Evolutionary conservation across 2,329 filamentous ascomycete genomes (phyloP), one percentile per base, ranked within the genome.

Genomic region (Fusarium temperatum): DNA sequence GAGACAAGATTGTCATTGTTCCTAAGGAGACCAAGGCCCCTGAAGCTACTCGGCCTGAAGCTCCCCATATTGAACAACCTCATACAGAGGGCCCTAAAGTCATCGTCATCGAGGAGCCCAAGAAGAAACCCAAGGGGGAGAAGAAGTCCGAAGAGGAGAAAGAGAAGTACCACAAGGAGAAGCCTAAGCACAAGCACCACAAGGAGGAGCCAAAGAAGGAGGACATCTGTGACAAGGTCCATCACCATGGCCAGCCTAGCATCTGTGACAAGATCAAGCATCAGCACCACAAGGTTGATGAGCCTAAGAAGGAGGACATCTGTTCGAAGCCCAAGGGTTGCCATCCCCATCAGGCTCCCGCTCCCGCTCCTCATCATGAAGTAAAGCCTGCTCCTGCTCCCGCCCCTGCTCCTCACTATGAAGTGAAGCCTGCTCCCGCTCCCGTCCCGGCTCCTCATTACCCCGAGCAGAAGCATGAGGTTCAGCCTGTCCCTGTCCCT

Each of bases 1-100:
- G 64, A 36, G 69, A 57, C 18, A 39, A 62, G 28, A 75, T 68
- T 35, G 35, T 71, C 38, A 30, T 74, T 20, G 70, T 69, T 15
- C 56, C 66, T 13, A 44, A 71, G 44, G 32, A 61, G 53, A 74
- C 70, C 44, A 51, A 63, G 42, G 70, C 70, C 28, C 64, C 68
- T 38, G 26, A 60, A 35, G 30, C 69, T 13, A 38, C 55, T 17
- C 38, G 42, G 38, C 17, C 28, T 38, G 51, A 41, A 24, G 36
- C 69, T 13, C 41, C 64, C 9, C 38, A 50, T 38, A 20, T 26
- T 32, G 36, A 55, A 28, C 35, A 28, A 39, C 35, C 36, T 41
- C n/a, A 57, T 20, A 50, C 30, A n/a, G 39, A 62, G 22, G 28
- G 38, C 41, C 64, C 62, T 26, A 45, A 66, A 26, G 26, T 55